phyloP scores from a whole-genome alignment of 805 yeast species.

The Blastobotrys peoriensis region DNA sequence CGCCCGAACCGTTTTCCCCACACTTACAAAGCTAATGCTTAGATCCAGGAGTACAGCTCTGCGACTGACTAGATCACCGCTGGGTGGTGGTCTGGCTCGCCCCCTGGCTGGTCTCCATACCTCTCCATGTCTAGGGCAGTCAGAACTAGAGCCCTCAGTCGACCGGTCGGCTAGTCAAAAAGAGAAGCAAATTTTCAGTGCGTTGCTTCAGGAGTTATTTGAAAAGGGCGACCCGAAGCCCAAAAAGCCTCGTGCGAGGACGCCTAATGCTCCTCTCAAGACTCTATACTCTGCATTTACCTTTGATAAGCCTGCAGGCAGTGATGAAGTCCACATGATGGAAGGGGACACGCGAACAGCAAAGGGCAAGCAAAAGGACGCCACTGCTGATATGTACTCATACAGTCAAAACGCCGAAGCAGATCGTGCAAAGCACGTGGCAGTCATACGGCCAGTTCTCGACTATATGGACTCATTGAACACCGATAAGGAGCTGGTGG shows the following conservation, averaged over 20 bases:
- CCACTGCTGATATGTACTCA: background rate
- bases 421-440: background rate
- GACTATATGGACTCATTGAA: constrained; percentile 19
- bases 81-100: no score
- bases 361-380: background rate
- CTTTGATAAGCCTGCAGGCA: background rate
- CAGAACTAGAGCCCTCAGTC: no score
- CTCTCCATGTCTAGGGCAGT: no score
- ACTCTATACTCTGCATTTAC: background rate
- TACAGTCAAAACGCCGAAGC: background rate
- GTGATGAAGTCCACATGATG: background rate
- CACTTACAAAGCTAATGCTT: no score
- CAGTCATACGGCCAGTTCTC: constrained; percentile 15
- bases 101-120: no score
- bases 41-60: no score
- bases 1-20: no score
- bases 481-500: constrained; percentile 23
- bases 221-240: background rate
- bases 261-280: background rate
- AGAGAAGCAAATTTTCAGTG: background rate
- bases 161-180: background rate
- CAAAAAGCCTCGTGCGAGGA: background rate
- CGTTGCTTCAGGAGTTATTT: background rate
- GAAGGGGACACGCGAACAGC: background rate
- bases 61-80: no score